A percentile compares a stretch with the other conserved stretches of the same genome.
Evolutionary conservation across 176 grass and related monocot genomes (phyloP).

Genomic region (Secale cereale): DNA sequence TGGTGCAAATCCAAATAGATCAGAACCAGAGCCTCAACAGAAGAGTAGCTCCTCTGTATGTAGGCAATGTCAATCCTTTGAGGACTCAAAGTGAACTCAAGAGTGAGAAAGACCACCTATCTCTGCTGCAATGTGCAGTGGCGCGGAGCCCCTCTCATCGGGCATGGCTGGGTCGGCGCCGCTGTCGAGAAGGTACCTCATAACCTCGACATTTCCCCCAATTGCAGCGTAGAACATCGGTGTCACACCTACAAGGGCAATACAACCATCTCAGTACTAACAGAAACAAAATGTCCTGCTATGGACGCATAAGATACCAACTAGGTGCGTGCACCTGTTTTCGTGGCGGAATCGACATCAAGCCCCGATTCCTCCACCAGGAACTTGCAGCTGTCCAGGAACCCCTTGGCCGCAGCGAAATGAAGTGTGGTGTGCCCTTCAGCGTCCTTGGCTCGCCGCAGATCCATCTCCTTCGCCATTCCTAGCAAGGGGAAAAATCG

Average conservation of each 20-base stretch:
- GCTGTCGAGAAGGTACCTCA: constrained; percentile 29
- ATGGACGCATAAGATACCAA: neutral
- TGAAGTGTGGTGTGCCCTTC: constrained; percentile 29
- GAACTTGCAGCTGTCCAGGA: neutral
- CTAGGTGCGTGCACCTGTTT: neutral
- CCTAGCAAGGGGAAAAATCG: neutral
- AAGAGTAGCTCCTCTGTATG: neutral
- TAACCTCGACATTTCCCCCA: neutral
- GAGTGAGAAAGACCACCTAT: neutral
- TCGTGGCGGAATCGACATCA: neutral
- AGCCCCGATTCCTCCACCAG: constrained; percentile 30
- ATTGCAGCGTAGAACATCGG: constrained; percentile 9
- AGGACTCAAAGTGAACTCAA: neutral
- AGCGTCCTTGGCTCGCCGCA: neutral
- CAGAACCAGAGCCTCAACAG: neutral
- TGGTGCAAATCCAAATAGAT: neutral
- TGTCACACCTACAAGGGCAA: constrained; percentile 23
- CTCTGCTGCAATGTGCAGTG: constrained; percentile 24
- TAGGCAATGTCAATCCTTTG: neutral
- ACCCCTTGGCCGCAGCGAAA: constrained; percentile 5
- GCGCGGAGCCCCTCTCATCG: neutral
- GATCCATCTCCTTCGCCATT: neutral
- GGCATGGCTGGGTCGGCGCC: constrained; percentile 16
- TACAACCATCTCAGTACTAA: neutral
- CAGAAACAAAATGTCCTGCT: neutral